Evolutionary conservation across 176 grass and related monocot genomes (phyloP).

Genomic region (Triticum monococcum): DNA sequence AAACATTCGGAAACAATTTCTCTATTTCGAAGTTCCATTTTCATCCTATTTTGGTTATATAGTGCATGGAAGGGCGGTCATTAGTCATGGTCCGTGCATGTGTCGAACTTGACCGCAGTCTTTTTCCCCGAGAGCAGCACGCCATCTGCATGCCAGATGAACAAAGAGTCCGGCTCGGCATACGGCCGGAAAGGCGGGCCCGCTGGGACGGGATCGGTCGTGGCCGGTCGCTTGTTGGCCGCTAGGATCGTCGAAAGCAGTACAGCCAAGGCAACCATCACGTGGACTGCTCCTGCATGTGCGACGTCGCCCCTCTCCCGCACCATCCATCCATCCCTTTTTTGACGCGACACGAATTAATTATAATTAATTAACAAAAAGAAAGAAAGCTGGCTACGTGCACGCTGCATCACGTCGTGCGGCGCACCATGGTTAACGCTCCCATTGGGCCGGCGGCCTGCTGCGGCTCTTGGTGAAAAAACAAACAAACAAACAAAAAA

Average conservation of each 20-base stretch:
- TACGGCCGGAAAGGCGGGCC: not conserved
- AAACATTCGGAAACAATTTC: no score
- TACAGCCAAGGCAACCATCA: not conserved
- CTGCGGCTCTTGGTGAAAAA: no score
- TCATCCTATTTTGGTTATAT: no score
- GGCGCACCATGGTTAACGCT: not conserved
- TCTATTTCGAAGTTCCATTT: no score
- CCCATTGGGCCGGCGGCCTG: not conserved
- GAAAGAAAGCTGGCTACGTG: not conserved
- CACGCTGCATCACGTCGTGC: not conserved
- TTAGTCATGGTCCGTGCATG: no score
- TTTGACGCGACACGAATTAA: not conserved
- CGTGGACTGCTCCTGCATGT: constrained; percentile 9
- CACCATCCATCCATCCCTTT: no score
- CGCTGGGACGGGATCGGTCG: not conserved
- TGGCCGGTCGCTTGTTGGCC: not conserved
- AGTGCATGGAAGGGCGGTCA: no score
- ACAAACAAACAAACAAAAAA: not conserved
- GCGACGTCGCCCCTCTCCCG: not conserved
- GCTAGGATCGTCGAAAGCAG: not conserved
- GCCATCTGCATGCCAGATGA: not conserved
- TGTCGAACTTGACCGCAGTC: no score
- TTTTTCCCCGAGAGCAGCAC: not conserved
- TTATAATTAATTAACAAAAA: no score
- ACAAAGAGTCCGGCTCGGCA: not conserved